Conservation (phyloP, 2,329 filamentous ascomycete genomes). For the Fusarium zealandicum region DNA sequence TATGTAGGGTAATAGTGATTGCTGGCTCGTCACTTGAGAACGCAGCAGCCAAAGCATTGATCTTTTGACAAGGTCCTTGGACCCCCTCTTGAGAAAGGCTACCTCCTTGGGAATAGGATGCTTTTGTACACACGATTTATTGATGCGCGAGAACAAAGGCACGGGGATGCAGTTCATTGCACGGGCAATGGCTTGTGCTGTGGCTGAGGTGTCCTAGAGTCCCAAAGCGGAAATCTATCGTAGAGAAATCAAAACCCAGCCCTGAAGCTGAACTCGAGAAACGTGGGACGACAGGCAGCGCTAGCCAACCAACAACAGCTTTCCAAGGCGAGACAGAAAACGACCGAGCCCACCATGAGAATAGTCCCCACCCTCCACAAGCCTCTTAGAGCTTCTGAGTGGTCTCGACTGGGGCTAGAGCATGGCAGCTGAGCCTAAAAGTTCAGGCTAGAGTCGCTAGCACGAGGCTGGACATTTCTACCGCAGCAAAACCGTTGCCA, state of each 20-base stretch:
- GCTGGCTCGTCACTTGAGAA: background rate
- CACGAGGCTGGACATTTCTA: conserved; percentile 28
- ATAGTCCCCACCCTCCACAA: conserved; percentile 12
- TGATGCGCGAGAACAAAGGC: conserved; percentile 5
- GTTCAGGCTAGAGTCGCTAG: conserved; percentile 21
- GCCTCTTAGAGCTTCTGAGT: conserved; percentile 22
- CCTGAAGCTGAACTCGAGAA: conserved; percentile 1
- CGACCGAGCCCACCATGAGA: background rate
- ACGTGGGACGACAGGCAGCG: background rate
- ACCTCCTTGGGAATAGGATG: conserved; percentile 12
- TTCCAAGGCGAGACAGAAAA: background rate
- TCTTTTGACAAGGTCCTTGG: background rate
- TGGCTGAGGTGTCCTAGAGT: no score
- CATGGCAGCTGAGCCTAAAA: conserved; percentile 32
- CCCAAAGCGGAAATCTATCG: no score
- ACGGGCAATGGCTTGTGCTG: conserved; percentile 3
- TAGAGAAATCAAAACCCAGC: background rate
- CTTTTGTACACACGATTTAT: background rate
- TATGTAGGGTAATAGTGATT: background rate
- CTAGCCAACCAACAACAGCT: conserved; percentile 3
- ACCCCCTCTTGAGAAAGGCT: background rate
- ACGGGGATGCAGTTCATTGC: conserved; percentile 18
- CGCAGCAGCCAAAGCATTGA: background rate
- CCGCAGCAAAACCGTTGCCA: conserved; percentile 31
- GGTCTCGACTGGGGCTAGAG: conserved; percentile 26